Conservation (phyloP, 2,329 filamentous ascomycete species). For the Malbranchea zuffiana region DNA sequence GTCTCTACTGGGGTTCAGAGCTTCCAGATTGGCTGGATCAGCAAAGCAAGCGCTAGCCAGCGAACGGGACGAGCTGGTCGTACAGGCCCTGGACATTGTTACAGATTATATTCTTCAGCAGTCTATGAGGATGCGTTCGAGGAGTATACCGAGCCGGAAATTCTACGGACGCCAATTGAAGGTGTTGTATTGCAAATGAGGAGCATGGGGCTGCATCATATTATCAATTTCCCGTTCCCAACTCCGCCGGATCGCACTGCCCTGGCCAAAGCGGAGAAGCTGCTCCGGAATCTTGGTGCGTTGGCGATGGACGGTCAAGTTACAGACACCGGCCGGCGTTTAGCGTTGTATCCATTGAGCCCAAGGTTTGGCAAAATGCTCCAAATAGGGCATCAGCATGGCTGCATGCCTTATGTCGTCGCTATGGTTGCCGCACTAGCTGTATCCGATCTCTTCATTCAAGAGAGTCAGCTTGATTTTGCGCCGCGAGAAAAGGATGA, state of each 20-base stretch:
- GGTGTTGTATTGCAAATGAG: conserved; percentile 88
- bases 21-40: conserved; percentile 93
- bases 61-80: conserved; percentile 86
- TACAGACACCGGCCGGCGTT: conserved; percentile 65
- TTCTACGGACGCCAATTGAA: conserved; percentile 84
- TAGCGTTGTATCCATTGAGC: conserved; percentile 81
- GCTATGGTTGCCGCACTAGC: conserved; percentile 81
- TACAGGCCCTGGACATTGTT: conserved; percentile 93
- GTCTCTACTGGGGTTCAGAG: conserved; percentile 83
- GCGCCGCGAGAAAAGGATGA: conserved; percentile 37
- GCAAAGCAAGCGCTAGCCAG: conserved; percentile 89
- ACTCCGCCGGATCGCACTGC: conserved; percentile 71
- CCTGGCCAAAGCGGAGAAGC: conserved; percentile 71
- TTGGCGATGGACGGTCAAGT: conserved; percentile 61
- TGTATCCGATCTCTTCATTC: conserved; percentile 76
- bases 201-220: conserved; percentile 79
- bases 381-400: conserved; percentile 72
- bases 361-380: conserved; percentile 87
- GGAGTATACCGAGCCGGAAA: conserved; percentile 77
- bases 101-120: conserved; percentile 84
- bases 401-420: conserved; percentile 74
- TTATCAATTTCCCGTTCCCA: conserved; percentile 92
- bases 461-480: conserved; percentile 65
- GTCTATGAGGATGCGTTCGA: conserved; percentile 80
- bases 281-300: conserved; percentile 76